Conservation (phyloP, 257 asterid species). For the Verbascum thapsus region DNA sequence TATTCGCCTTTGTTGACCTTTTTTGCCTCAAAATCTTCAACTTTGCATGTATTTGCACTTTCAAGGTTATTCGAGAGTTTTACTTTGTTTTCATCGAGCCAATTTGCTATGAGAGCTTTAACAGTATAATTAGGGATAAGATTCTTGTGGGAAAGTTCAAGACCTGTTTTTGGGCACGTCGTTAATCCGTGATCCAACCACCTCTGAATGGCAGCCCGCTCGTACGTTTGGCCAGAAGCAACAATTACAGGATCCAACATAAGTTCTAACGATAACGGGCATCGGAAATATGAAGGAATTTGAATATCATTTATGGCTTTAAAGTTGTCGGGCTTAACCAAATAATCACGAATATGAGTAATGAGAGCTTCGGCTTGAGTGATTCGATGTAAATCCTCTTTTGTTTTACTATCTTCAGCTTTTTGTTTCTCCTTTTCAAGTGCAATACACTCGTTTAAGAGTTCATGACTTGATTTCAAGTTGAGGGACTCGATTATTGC, state of each 20-base stretch:
- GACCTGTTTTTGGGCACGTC: slow-evolving; percentile 71
- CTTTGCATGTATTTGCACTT: slow-evolving; percentile 23
- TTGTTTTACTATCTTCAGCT: slow-evolving; percentile 49
- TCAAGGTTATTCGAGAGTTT: slow-evolving; percentile 35
- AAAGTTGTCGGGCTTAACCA: slow-evolving; percentile 47
- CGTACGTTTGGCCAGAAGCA: slow-evolving; percentile 93
- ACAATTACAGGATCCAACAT: slow-evolving; percentile 91
- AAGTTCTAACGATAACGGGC: slow-evolving; percentile 80
- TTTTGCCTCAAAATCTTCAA: slow-evolving; percentile 36
- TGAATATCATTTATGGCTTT: slow-evolving; percentile 49
- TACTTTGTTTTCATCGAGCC: slow-evolving; percentile 67
- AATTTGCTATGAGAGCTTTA: slow-evolving; percentile 67
- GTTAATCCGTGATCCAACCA: slow-evolving; percentile 83
- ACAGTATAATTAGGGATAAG: slow-evolving; percentile 78
- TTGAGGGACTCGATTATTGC: slow-evolving; percentile 52
- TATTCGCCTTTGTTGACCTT: slow-evolving; percentile 42
- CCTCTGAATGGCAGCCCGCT: slow-evolving; percentile 70
- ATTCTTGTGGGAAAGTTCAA: slow-evolving; percentile 56
- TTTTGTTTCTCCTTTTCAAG: slow-evolving; percentile 77
- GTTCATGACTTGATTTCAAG: slow-evolving; percentile 61
- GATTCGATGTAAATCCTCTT: slow-evolving; percentile 47
- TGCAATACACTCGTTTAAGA: slow-evolving; percentile 71
- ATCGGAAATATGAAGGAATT: slow-evolving; percentile 70
- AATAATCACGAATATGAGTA: slow-evolving; percentile 58
- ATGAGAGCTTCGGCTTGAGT: slow-evolving; percentile 44